Evolutionary conservation across 2,329 filamentous ascomycete species (phyloP).

Genomic region (Sporothrix inflata): DNA sequence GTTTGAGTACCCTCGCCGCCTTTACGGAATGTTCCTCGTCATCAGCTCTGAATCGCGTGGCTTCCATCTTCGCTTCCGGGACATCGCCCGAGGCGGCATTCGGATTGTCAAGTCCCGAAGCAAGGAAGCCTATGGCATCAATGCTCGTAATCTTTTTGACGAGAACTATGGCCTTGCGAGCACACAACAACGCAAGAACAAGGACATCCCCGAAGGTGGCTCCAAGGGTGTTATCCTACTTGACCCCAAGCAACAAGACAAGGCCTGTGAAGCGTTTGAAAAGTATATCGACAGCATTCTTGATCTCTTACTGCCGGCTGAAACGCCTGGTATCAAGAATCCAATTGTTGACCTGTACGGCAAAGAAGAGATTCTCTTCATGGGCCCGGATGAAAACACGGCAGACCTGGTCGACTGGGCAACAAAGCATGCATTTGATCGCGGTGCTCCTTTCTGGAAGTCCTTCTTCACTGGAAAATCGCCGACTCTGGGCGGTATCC

Average conservation of each 20-base stretch:
- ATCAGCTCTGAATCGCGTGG: constrained; percentile 96
- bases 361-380: constrained; percentile 95
- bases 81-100: constrained; percentile 95
- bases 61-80: constrained; percentile 96
- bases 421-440: constrained; percentile 85
- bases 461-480: constrained; percentile 99
- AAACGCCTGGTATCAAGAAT: constrained; percentile 97
- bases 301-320: constrained; percentile 86
- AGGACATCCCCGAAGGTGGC: constrained; percentile 97
- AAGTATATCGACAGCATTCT: constrained; percentile 99
- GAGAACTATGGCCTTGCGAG: constrained; percentile 99
- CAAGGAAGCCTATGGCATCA: constrained; percentile 94
- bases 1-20: constrained; percentile 87
- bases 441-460: constrained; percentile 98
- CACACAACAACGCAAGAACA: constrained; percentile 99
- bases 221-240: constrained; percentile 97
- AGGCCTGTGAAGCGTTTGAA: constrained; percentile 89
- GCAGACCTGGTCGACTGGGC: constrained; percentile 97
- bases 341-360: constrained; percentile 94
- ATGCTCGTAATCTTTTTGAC: constrained; percentile 93
- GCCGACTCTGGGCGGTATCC: constrained; percentile 92
- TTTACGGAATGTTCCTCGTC: constrained; percentile 98
- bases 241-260: constrained; percentile 92
- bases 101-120: constrained; percentile 98
- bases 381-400: constrained; percentile 99